A percentile compares a stretch with the other conserved stretches of the same genome.
Conservation (phyloP, 75 land plant species). For the Pinus albicaulis region DNA sequence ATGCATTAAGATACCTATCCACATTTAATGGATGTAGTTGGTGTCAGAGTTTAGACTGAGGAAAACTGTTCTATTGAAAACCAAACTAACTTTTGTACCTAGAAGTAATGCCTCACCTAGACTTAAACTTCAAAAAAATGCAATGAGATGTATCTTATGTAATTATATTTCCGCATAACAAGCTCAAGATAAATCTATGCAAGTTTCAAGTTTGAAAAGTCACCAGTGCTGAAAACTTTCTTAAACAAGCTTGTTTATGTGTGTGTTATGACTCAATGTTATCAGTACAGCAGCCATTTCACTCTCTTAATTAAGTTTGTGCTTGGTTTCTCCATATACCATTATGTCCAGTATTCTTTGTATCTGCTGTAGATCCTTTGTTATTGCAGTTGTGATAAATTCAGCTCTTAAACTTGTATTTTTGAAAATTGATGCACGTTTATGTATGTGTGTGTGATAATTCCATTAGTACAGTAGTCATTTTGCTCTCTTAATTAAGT, state of each 20-base stretch:
- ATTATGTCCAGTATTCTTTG: background rate
- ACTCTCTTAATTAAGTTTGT: background rate
- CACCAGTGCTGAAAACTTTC: background rate
- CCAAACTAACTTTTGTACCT: too few species aligned
- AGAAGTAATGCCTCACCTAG: too few species aligned
- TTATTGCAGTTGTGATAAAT: background rate
- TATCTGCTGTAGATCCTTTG: background rate
- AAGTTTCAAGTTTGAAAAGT: conserved; percentile 2
- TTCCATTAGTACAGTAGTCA: background rate
- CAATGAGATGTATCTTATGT: too few species aligned
- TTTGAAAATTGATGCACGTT: background rate
- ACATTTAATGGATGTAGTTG: too few species aligned
- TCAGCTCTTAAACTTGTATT: background rate
- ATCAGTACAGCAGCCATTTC: background rate
- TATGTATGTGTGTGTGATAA: background rate
- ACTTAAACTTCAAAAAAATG: too few species aligned
- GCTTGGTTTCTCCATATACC: background rate
- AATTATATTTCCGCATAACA: background rate
- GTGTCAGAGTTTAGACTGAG: too few species aligned
- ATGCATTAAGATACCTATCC: too few species aligned
- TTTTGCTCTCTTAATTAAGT: background rate
- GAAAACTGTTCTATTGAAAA: too few species aligned
- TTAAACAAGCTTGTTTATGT: background rate
- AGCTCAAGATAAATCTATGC: background rate
- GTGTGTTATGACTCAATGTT: background rate